Conservation (phyloP, 257 asterid species). For the Rubia yunnanensis region DNA sequence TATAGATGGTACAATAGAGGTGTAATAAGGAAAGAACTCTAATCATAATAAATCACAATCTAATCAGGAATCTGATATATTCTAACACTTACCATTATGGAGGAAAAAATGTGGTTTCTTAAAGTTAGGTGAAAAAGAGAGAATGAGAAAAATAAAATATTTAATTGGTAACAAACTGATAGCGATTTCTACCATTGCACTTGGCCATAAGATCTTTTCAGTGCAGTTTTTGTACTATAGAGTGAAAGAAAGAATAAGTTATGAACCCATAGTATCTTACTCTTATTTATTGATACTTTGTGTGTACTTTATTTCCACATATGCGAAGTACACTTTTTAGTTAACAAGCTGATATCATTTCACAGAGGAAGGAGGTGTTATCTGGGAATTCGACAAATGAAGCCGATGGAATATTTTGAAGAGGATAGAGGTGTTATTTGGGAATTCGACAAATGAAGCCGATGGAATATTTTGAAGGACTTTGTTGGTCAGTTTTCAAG, state of each 20-base stretch:
- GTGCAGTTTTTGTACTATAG: neutral
- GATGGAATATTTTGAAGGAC: neutral
- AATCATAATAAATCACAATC: no score
- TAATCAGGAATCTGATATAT: no score
- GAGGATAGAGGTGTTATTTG: slow-evolving; percentile 77
- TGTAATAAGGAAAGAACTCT: no score
- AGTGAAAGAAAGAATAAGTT: neutral
- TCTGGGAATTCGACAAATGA: slow-evolving; percentile 75
- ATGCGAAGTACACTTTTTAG: neutral
- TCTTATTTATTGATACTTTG: neutral
- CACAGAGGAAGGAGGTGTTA: slow-evolving; percentile 71
- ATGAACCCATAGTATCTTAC: neutral
- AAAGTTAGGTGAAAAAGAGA: no score
- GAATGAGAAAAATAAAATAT: no score
- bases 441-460: slow-evolving; percentile 55
- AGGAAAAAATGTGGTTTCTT: no score
- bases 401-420: slow-evolving; percentile 15
- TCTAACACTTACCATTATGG: no score
- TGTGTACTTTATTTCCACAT: neutral
- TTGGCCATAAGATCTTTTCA: neutral
- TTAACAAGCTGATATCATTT: slow-evolving; percentile 4
- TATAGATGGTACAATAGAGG: no score
- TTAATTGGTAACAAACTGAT: no score
- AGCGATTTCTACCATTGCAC: no score
- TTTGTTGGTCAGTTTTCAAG: neutral